Percentiles rank a stretch among this genome's conserved stretches.
These are phyloP conservation scores for Neurospora sp. DNA, from an alignment of 2,329 filamentous ascomycete genomes.

Conservation along the genomic window DNA sequence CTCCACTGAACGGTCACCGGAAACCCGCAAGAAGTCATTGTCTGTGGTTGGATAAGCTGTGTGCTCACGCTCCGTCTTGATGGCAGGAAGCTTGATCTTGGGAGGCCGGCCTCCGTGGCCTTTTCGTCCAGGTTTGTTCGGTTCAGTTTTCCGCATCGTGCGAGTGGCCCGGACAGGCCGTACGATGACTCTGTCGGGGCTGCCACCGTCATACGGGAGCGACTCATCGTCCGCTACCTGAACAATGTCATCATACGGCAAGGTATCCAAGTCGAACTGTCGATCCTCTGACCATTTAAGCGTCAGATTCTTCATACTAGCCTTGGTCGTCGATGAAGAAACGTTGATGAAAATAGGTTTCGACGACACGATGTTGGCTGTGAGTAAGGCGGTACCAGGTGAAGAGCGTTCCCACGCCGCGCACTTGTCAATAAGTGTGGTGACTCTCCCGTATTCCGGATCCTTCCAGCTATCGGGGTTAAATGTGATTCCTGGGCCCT, in stretches of 20 bases:
- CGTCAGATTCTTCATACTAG: slow-evolving; percentile 18
- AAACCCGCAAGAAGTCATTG: slow-evolving; percentile 24
- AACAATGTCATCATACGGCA: slow-evolving; percentile 32
- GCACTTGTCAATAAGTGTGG: slow-evolving; percentile 28
- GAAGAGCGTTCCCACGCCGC: slow-evolving; percentile 36
- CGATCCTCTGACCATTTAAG: slow-evolving; percentile 28
- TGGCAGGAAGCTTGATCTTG: slow-evolving; percentile 20
- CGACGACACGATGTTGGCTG: slow-evolving; percentile 24
- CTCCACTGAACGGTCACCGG: slow-evolving; percentile 23
- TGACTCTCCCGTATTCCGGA: slow-evolving; percentile 21
- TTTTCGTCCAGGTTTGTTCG: slow-evolving; percentile 8
- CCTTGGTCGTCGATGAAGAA: slow-evolving; percentile 14
- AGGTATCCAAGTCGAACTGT: slow-evolving; percentile 29
- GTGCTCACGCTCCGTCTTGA: slow-evolving; percentile 22
- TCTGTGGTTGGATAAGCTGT: slow-evolving; percentile 23
- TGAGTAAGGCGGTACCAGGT: slow-evolving; percentile 24
- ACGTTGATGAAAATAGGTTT: slow-evolving; percentile 31
- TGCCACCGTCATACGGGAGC: slow-evolving; percentile 4
- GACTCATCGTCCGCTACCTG: slow-evolving; percentile 21
- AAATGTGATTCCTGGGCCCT: slow-evolving; percentile 15
- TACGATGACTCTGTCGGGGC: background rate
- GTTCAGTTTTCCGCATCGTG: background rate
- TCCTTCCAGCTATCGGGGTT: slow-evolving; percentile 18
- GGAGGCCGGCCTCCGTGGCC: slow-evolving; percentile 12
- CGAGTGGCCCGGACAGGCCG: background rate